Conservation (phyloP, 2,329 filamentous ascomycete genomes). For the Daldinia eschscholtzii region DNA sequence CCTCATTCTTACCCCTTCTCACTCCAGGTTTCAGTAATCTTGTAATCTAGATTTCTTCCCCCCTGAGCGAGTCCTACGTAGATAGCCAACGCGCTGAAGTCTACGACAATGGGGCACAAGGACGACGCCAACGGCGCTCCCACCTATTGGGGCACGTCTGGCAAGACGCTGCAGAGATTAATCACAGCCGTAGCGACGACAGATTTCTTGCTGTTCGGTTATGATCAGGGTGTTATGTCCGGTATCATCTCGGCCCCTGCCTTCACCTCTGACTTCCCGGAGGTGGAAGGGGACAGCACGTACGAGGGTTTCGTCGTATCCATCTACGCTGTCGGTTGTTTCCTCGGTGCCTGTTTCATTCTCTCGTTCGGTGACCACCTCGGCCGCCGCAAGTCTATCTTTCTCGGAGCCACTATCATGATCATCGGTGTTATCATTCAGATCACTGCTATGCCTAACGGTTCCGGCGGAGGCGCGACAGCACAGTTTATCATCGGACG, state of each 20-base stretch:
- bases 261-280: conserved; percentile 50
- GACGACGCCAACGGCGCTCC: conserved; percentile 50
- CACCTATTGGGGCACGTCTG: conserved; percentile 52
- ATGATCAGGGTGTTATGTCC: conserved; percentile 63
- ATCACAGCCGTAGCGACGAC: conserved; percentile 50
- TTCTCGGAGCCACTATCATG: conserved; percentile 67
- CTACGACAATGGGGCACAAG: conserved; percentile 45
- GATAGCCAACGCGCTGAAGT: neutral
- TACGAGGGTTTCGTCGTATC: conserved; percentile 57
- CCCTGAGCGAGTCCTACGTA: conserved; percentile 14
- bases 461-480: conserved; percentile 57
- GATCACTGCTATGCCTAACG: conserved; percentile 61
- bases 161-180: conserved; percentile 47
- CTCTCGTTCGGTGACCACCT: conserved; percentile 68
- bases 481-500: conserved; percentile 63
- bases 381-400: conserved; percentile 67
- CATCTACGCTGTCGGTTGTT: conserved; percentile 59
- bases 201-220: conserved; percentile 57
- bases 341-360: conserved; percentile 59
- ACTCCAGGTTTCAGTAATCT: conserved; percentile 20
- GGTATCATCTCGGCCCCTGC: conserved; percentile 50
- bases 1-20: conserved; percentile 17
- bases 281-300: conserved; percentile 50
- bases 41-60: conserved; percentile 15
- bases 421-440: conserved; percentile 72